A percentile compares a stretch with the other conserved stretches of the same genome.
Conservation (phyloP, 2,329 filamentous ascomycete genomes). For the Hypoxylon sp. region DNA sequence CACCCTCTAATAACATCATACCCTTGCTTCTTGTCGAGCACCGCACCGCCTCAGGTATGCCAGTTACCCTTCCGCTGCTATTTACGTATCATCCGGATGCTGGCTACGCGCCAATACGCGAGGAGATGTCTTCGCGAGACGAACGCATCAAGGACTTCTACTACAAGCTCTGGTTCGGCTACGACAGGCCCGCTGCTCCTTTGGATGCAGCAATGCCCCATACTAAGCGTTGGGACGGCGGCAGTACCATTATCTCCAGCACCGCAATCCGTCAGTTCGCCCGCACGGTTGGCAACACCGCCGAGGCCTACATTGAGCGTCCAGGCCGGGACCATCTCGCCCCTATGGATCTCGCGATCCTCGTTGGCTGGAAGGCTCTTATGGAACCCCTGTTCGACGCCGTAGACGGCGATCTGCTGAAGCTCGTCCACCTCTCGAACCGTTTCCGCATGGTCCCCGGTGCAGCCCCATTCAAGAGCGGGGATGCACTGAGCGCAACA, state of each 20-base stretch:
- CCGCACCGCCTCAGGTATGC: slow-evolving; percentile 83
- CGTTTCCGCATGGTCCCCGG: slow-evolving; percentile 96
- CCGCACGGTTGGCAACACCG: slow-evolving; percentile 37
- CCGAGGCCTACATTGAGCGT: slow-evolving; percentile 41
- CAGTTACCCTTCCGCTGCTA: slow-evolving; percentile 82
- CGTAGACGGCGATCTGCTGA: slow-evolving; percentile 94
- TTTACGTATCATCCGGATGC: slow-evolving; percentile 95
- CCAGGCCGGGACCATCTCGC: slow-evolving; percentile 40
- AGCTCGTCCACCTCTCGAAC: slow-evolving; percentile 95
- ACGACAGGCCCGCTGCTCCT: slow-evolving; percentile 13
- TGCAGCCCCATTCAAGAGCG: slow-evolving; percentile 91
- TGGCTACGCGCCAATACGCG: slow-evolving; percentile 92
- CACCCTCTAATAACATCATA: slow-evolving; percentile 57
- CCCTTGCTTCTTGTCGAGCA: slow-evolving; percentile 90
- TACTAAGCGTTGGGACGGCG: slow-evolving; percentile 67
- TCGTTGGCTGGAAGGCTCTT: slow-evolving; percentile 96
- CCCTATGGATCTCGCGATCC: slow-evolving; percentile 98
- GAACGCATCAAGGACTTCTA: slow-evolving; percentile 99
- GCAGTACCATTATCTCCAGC: slow-evolving; percentile 80
- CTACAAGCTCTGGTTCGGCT: slow-evolving; percentile 94
- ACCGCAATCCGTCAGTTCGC: slow-evolving; percentile 39
- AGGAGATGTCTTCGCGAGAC: slow-evolving; percentile 93
- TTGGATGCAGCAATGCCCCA: slow-evolving; percentile 19
- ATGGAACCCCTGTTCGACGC: slow-evolving; percentile 79
- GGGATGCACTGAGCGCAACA: slow-evolving; percentile 88